Percentiles rank a stretch among this genome's conserved stretches.
Conservation (phyloP, 148 eudicot species). For the Tetragonia tetragonoides region DNA sequence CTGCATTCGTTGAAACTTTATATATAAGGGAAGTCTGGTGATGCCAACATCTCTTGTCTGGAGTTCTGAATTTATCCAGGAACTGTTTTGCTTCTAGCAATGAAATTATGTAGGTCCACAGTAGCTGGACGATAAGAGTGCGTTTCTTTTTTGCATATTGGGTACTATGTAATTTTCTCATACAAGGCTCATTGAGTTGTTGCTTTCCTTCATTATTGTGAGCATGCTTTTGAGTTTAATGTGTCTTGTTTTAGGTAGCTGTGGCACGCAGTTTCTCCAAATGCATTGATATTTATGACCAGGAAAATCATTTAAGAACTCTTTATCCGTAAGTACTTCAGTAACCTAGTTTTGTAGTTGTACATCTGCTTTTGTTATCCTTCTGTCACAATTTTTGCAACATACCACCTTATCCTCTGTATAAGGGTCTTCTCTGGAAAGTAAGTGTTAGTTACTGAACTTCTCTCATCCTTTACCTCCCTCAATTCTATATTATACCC, state of each 20-base stretch:
- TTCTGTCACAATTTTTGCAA: too few relatives aligned
- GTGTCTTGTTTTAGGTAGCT: conserved; percentile 49
- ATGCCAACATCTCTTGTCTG: background rate
- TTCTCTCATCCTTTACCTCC: background rate
- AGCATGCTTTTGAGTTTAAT: background rate
- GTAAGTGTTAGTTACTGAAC: background rate
- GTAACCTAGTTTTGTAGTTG: background rate
- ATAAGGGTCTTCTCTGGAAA: too few relatives aligned
- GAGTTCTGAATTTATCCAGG: background rate
- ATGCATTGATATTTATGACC: conserved; percentile 67
- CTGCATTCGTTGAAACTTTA: too few relatives aligned
- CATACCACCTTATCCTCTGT: too few relatives aligned
- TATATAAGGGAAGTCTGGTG: too few relatives aligned
- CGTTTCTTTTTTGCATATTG: too few relatives aligned
- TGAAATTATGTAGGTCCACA: background rate
- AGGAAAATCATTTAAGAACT: conserved; percentile 61
- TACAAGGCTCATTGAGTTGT: background rate
- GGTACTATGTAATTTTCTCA: background rate
- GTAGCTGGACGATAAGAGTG: background rate
- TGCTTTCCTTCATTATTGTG: background rate
- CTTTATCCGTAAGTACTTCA: conserved; percentile 48
- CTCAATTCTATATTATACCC: background rate
- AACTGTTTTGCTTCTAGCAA: background rate
- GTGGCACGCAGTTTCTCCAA: conserved; percentile 64
- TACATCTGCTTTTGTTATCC: too few relatives aligned